Conservation (phyloP, 805 yeast species). For the fission yeast (Schizosaccharomyces pombe) region DNA sequence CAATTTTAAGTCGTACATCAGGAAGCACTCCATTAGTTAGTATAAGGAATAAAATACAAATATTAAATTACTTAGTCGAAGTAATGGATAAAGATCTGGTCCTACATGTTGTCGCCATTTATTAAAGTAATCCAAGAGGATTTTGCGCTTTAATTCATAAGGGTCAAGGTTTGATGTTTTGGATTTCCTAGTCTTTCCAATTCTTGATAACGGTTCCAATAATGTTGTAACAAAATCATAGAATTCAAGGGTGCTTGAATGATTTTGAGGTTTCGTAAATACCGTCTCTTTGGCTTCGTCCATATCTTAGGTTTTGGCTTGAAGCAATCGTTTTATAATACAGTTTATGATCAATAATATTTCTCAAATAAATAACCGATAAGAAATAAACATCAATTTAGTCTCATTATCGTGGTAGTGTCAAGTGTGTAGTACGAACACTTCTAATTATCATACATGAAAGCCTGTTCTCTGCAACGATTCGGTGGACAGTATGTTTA, state of each 20-base stretch:
- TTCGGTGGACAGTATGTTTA: no score
- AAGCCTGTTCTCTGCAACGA: no score
- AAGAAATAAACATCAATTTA: no score
- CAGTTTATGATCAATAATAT: no score
- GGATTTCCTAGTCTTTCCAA: background rate
- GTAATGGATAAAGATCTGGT: slow-evolving; percentile 40
- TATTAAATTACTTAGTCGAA: slow-evolving; percentile 23
- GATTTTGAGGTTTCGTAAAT: background rate
- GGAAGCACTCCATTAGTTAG: slow-evolving; percentile 6
- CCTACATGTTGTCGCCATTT: slow-evolving; percentile 36
- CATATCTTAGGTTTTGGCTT: no score
- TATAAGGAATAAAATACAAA: background rate
- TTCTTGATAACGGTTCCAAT: background rate
- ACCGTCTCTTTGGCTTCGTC: background rate
- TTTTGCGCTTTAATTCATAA: background rate
- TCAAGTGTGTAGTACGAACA: no score
- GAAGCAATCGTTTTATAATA: no score
- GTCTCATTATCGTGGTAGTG: no score
- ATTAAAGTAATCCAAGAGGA: slow-evolving; percentile 21
- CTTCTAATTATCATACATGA: no score
- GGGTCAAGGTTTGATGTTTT: background rate
- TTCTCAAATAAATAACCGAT: no score
- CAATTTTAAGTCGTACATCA: no score
- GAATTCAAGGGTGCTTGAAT: background rate
- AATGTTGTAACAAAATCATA: background rate